Evolutionary conservation across 345 rosid species (phyloP), one percentile per base, ranked within the genome.

Genomic region (Brassica rapa): DNA sequence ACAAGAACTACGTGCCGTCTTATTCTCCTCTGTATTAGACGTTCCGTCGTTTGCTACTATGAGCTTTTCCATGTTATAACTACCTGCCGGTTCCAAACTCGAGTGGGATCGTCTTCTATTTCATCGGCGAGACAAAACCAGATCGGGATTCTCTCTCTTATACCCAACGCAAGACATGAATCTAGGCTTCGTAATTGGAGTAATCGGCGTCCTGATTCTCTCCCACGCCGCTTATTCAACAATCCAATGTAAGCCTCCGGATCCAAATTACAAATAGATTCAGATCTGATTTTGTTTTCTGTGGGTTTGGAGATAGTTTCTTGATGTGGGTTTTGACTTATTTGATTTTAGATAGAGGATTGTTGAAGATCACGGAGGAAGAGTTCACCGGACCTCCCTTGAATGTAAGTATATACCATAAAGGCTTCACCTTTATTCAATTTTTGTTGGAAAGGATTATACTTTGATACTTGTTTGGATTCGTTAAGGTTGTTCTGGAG

Each of bases 171-270:
- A 23, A 56, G 4, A 41, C 7, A 81, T 93, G 98, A 86, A 88
- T 64, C 37, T 86, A 35, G 98, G 91, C 7, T 91, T 95, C 21
- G 12, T 79, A 1, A 75, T 87, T 24, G 98, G 98, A 68, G 86
- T 86, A 2, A 2, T 91, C 29, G 98, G 96, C 1, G 87, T 87
- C 11, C 68, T 86, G 24, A 84, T 90, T 83, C 93, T 95, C n/a
- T 82, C 85, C 6, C 98, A 95, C 66, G 99, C 97, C 6, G 96
- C 93, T 49, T 93, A 95, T 84, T 90, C 97, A 55, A 91, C 99
- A 15, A 82, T 90, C 76, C 99, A 91, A 71, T 93, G 98, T 93
- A 84, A 76, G 51, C 29, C 10, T 32, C 29, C 4, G 12, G 70
- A 49, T 72, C 65, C 41, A 49, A 53, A 53, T 76, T 25, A n/a